Percentiles rank a stretch among this genome's conserved stretches.
phyloP scores from a whole-genome alignment of 1,284 basidiomycete species.

The Ceratobasidium sp. region DNA sequence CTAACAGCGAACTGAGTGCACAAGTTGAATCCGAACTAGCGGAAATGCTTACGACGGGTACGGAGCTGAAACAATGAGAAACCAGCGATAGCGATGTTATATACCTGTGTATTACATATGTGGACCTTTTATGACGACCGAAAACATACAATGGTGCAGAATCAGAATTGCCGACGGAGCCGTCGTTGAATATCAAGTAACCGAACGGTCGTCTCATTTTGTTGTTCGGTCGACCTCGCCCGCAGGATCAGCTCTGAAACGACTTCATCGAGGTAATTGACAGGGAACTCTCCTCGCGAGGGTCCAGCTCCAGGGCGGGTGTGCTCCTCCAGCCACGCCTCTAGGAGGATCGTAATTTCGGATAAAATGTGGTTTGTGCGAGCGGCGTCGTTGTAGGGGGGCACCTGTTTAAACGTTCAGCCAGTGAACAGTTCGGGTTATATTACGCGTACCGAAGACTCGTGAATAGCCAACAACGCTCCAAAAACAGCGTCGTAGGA shows the following conservation, averaged over 20 bases:
- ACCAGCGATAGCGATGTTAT: conserved; percentile 31
- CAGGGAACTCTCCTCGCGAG: conserved; percentile 49
- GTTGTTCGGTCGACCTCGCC: conserved; percentile 34
- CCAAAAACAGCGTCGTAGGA: conserved; percentile 84
- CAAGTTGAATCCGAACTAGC: conserved; percentile 31
- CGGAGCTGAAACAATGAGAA: conserved; percentile 25
- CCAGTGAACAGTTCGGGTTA: neutral
- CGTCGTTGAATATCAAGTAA: conserved; percentile 47
- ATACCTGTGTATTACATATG: conserved; percentile 38
- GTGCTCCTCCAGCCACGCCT: conserved; percentile 80
- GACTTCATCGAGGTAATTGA: conserved; percentile 46
- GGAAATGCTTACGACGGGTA: conserved; percentile 14
- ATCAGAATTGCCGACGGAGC: conserved; percentile 34
- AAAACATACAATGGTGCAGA: neutral
- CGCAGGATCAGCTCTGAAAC: conserved; percentile 44
- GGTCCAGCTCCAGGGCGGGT: conserved; percentile 70
- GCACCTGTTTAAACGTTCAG: conserved; percentile 65
- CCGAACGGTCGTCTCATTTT: conserved; percentile 42
- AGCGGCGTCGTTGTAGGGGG: conserved; percentile 79
- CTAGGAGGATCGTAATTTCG: conserved; percentile 78
- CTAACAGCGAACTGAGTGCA: conserved; percentile 8
- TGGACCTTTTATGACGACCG: neutral
- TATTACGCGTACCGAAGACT: conserved; percentile 71
- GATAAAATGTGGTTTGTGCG: conserved; percentile 76
- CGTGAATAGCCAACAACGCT: conserved; percentile 86